Evolutionary conservation across 2,329 filamentous ascomycete species (phyloP), one percentile per base, ranked within the genome.

Genomic region (Tolypocladium tundrense): DNA sequence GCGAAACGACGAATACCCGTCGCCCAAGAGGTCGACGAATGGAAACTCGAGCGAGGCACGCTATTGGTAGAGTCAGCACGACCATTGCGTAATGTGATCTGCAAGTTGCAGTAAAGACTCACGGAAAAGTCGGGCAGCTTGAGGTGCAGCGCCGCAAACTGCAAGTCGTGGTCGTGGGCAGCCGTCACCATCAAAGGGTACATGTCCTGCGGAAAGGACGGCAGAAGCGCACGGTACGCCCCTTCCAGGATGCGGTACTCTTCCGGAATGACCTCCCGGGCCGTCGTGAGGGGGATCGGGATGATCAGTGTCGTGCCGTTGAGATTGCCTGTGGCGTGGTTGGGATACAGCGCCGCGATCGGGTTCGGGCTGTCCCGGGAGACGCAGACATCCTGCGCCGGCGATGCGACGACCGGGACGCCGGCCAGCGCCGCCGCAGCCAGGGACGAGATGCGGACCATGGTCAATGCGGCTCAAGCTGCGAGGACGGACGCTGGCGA

Each of bases 301-400:
- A 84, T 66, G 42, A 83, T 72, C 24, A 74, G 70, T 1, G 81
- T 68, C 0, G 81, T 83, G 51, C 75, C 77, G 65, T 84, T 84
- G 31, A 83, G 67, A 0, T 78, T 78, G 3, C 80, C 81, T 0
- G 79, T 83, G 14, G 77, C 73, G 35, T 75, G 72, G 37, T 72
- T 68, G 2, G 78, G 78, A 59, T 79, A 81, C 24, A 71, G 58
- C 6, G 71, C 67, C 3, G 74, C 73, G 60, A 82, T 75, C 6
- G 78, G 76, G 59, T 84, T 83, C 21, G 57, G 52, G 4, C 39
- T 55, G 27, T 42, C 24, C 40, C 14, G 40, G 35, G 53, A 54
- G 7, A 54, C 13, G 37, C 43, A 48, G 24, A 16, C 21, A 14
- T 27, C 1, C 14, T 48, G 24, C 1, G 9, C 19, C 10, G n/a